Evolutionary conservation across 345 rosid genomes (phyloP), one percentile per base, ranked within the genome.

Genomic region (Atalantia buxifolia): DNA sequence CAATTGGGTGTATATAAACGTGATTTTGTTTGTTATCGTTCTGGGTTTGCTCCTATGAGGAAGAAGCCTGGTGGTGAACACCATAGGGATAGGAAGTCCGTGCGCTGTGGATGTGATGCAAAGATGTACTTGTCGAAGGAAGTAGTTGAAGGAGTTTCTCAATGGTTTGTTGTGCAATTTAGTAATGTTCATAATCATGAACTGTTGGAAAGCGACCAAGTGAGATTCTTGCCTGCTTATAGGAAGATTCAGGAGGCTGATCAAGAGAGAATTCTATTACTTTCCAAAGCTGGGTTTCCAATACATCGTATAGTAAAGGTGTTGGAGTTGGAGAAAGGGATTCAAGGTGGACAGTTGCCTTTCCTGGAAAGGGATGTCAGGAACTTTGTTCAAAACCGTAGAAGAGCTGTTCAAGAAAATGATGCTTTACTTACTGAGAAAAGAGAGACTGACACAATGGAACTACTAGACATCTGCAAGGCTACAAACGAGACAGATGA

Each of bases 151-250:
- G 84, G 84, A 60, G 71, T 78, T 68, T 81, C 84, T 40, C 86
- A 84, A 42, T 81, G 84, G 86, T 84, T 75, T 81, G 86, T 84
- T 62, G 86, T 84, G 59, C 86, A 84, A 63, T 84, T 78, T 27
- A 84, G 86, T 79, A 81, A 84, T 71, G 84, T 84, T 76, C 86
- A 81, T 76, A 81, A 84, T 76, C 86, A 84, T 31, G 84, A 84
- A 62, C 82, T 84, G 71, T 78, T 84, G 61, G 86, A 84, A 76
- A 84, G 79, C 72, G 86, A 84, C 38, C 86, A 84, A 53, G 86
- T 81, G 62, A 79, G 86, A 14, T 82, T 84, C 73, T 74, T 84
- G 76, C 86, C 86, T 33, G 86, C 86, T 3, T 84, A 81, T 63
- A 71, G 86, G 80, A 84, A 81, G 73, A 84, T 84, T 31, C 78